Evolutionary conservation across 768 basidiomycete species (phyloP), one percentile per base, ranked within the genome.

Genomic region (Exidia glandulosa): DNA sequence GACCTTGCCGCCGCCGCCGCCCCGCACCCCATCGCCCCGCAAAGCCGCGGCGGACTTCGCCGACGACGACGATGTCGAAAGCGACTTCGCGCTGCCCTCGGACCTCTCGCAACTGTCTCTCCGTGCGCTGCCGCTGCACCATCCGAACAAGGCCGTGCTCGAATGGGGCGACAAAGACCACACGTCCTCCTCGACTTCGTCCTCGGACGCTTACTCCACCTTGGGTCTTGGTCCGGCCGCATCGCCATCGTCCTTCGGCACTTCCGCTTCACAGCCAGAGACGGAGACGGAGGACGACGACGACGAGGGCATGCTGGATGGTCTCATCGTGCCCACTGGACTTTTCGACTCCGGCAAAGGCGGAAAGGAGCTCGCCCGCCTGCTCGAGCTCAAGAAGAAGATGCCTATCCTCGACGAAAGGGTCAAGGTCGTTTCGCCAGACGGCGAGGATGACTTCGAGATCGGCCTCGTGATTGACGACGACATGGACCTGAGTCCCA

Each of bases 151-250:
- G 74, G 83, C 81, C 57, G 90, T 90, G 1, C 77, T 92, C 30
- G 89, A 90, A 73, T 91, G 89, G 88, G 80, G 86, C 32, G 89
- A 91, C 73, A 88, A 82, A 68, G 88, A 92, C 66, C 82, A 87
- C 50, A 87, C 90, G 1, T 83, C 81, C 3, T 89, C 72, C 13
- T 71, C 88, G 5, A 89, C 88, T 14, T 87, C 88, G 67, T 91
- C 89, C n/a, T 92, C 90, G 27, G 90, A 92, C 69, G 82, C 87
- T 9, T 90, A 88, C 66, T 90, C 90, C 41, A 80, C 84, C 25
- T 79, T 92, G 34, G 86, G 88, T 56, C 86, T 91, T 63, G 62
- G 61, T 45, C 82, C 83, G 45, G 84, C 85, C 63, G 80, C 79
- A 23, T 86, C 83, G 2, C 80, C 82, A 3, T 90, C 87, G 13